Base-by-base conservation (phyloP, 345 rosid species). In the Alliaria petiolata region DNA sequence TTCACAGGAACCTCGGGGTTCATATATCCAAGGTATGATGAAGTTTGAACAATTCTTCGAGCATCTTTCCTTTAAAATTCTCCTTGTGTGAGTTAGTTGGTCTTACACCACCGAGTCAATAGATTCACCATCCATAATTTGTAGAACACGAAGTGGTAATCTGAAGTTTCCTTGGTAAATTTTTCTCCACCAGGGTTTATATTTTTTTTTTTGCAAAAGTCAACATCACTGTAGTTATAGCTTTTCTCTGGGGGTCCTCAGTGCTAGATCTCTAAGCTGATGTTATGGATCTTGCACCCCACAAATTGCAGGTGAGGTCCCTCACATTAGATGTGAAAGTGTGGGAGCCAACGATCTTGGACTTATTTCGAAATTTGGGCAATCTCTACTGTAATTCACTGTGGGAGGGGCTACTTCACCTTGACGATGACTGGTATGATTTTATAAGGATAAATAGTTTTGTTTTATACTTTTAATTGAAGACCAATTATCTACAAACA, bases 1-100 rank as follows among this genome's bases (percentile, higher is more conserved):
- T 90, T 64, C 98, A 90, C 70, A 85, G 98, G 67, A 93, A 90
- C 83, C 95, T 93, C 33, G 98, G 97, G 10, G 98, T 93, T 80
- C 98, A 88, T 78, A 81, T 90, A 55, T 93, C 98, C 53, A 93
- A 93, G 97, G 98, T 90, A 65, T 64, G 43, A 65, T 64, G 43
- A 70, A 70, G 62, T 65, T 5, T 61, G 15, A 71, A 20, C n/a
- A n/a, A n/a, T n/a, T n/a, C n/a, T n/a, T n/a, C n/a, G n/a, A n/a
- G 67, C 22, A 52, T 62, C 12, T 25, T 54, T 45, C 12, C 45
- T 39, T 52, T 4, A 8, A 11, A 63, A 1, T 13, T 40, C 10
- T 59, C 6, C 4, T 52, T 45, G 39, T 53, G 5, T 44, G 39
- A 55, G 57, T 39, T 72, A 55, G 51, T 42, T 43, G 31, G 26